These are phyloP conservation scores for Serendipita vermifera DNA, from an alignment of 768 basidiomycete species.

Conservation along the genomic window DNA sequence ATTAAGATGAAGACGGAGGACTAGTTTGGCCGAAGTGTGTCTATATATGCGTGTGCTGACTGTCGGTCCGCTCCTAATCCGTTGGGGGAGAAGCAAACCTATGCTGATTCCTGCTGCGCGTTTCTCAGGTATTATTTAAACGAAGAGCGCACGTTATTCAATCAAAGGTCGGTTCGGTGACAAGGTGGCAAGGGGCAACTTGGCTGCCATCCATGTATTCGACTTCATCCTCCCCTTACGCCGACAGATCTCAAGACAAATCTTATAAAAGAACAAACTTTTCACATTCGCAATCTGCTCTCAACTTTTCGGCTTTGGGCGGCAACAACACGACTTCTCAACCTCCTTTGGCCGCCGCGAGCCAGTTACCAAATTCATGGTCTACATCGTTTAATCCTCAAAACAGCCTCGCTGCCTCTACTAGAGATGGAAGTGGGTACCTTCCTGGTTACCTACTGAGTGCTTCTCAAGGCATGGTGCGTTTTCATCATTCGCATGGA, in stretches of 20 bases:
- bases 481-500: too few species aligned
- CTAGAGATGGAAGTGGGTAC: neutral
- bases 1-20: too few species aligned
- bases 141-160: too few species aligned
- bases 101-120: too few species aligned
- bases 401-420: slow-evolving; percentile 8
- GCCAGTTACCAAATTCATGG: slow-evolving; percentile 3
- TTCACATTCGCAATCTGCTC: neutral
- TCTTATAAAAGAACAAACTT: neutral
- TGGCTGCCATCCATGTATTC: neutral
- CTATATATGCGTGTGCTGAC: too few species aligned
- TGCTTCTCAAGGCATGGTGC: slow-evolving; percentile 8
- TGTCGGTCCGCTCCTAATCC: too few species aligned
- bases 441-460: slow-evolving; percentile 5
- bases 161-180: too few species aligned
- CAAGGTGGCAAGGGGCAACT: neutral
- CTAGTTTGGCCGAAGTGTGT: too few species aligned
- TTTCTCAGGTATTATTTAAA: too few species aligned
- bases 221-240: neutral
- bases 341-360: neutral
- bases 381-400: slow-evolving; percentile 1
- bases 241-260: neutral
- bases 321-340: neutral
- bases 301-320: neutral
- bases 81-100: too few species aligned